Evolutionary conservation across 169 alveolate species (phyloP), one percentile per base, ranked within the genome.

Genomic region (Cryptosporidium parvum): DNA sequence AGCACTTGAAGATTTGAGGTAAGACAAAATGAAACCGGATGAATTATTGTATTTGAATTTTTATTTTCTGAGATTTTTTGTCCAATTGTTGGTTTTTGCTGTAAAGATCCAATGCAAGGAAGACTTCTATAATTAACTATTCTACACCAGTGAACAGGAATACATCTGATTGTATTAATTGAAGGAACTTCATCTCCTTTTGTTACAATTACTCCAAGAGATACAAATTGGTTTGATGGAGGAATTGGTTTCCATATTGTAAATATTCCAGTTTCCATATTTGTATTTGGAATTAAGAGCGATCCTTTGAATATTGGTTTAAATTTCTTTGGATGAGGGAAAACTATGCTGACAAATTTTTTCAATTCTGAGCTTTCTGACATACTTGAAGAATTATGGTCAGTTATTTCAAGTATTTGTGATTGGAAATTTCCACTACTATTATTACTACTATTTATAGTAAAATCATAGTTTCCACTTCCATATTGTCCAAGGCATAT

Each of bases 181-280:
- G 12, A n/a, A 21, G 86, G 86, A 10, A n/a, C 9, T 18, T 35
- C 37, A 16, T 75, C 73, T 21, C 86, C 86, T 61, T 75, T 75
- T 14, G 86, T 75, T 5, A 75, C 53, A 59, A 75, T 9, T 5
- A 75, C 45, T 23, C 86, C 86, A 23, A 75, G 3, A n/a, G 86
- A 59, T 26, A 29, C 61, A 59, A 75, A 75, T 37, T 42, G 33
- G 48, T 9, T 59, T 14, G 71, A 42, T 5, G 86, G 86, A 35
- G 86, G 86, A 42, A 75, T 75, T 10, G 86, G 86, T 42, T 61
- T 56, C 86, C 86, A 75, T 56, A 75, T 75, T 16, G 86, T 59
- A 35, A 75, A 75, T 18, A 56, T 39, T 44, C 73, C 86, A 12
- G 75, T 75, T n/a, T 75, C 75, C 23, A 21, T 61, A 14, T 59